A percentile compares a stretch with the other conserved stretches of the same genome.
phyloP scores from a whole-genome alignment of 139 green algal genomes.

The Spirogloea muscicola region DNA sequence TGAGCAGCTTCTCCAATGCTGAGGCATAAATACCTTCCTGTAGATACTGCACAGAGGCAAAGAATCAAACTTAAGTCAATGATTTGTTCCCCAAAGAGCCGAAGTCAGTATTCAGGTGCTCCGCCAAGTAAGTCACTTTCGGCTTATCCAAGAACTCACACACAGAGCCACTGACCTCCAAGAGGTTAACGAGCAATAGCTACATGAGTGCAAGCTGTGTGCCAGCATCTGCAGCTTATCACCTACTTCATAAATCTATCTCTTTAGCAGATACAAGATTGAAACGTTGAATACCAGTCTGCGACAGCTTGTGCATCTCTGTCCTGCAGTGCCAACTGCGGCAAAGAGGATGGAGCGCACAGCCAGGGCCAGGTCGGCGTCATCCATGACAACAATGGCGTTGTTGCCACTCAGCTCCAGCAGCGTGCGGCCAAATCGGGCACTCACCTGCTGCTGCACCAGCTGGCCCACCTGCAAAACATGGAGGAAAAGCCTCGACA shows the following conservation, averaged over 20 bases:
- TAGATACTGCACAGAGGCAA: too few relatives aligned
- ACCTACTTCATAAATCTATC: neutral
- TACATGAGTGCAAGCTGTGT: too few relatives aligned
- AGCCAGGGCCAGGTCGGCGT: slow-evolving; percentile 37
- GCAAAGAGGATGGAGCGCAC: slow-evolving; percentile 36
- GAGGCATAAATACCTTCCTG: slow-evolving; percentile 29
- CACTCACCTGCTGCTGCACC: slow-evolving; percentile 18
- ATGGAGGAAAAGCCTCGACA: too few relatives aligned
- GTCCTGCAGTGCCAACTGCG: slow-evolving; percentile 39
- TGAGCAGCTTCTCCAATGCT: slow-evolving; percentile 11
- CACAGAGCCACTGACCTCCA: too few relatives aligned
- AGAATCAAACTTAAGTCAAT: too few relatives aligned
- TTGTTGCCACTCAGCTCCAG: slow-evolving; percentile 46
- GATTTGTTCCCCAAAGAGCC: too few relatives aligned
- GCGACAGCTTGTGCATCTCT: slow-evolving; percentile 41
- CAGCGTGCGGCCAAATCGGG: slow-evolving; percentile 17
- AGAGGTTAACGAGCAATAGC: too few relatives aligned
- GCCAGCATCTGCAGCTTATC: too few relatives aligned
- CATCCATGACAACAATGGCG: slow-evolving; percentile 41
- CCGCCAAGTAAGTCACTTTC: too few relatives aligned
- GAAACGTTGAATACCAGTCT: slow-evolving; percentile 9
- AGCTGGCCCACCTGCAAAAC: slow-evolving; percentile 23
- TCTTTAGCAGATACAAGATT: neutral
- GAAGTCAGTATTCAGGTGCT: too few relatives aligned
- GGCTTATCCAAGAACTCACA: too few relatives aligned